Percentiles rank a stretch among this genome's conserved stretches.
phyloP scores from a whole-genome alignment of 1,284 basidiomycete genomes.

The Apiotrichum gamsii region DNA sequence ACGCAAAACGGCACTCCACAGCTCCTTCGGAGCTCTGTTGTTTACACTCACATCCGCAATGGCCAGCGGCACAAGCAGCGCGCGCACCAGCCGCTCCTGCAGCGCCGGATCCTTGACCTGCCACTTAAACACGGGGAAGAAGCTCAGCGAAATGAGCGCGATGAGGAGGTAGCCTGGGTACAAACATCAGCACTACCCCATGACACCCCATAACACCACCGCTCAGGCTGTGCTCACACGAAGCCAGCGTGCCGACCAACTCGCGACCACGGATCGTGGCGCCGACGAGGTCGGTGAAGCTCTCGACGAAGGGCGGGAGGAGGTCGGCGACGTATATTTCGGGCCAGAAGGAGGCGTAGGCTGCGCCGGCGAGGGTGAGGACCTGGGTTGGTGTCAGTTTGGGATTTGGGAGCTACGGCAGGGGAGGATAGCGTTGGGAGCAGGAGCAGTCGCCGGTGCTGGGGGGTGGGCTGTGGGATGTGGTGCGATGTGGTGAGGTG shows the following conservation, averaged over 20 bases:
- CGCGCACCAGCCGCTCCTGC: constrained; percentile 36
- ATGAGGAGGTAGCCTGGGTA: constrained; percentile 46
- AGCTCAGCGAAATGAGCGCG: constrained; percentile 41
- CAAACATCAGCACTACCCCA: too few relatives aligned
- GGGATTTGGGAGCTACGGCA: too few relatives aligned
- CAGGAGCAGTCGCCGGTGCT: not conserved
- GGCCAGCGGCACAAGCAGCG: constrained; percentile 40
- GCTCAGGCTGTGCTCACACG: constrained; percentile 24
- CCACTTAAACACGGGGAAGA: constrained; percentile 34
- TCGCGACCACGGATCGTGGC: constrained; percentile 35
- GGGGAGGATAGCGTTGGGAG: not conserved
- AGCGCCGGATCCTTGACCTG: constrained; percentile 9
- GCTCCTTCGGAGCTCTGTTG: too few relatives aligned
- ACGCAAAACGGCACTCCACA: too few relatives aligned
- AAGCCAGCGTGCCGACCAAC: constrained; percentile 44
- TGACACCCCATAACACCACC: not conserved
- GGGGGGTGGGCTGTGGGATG: too few relatives aligned
- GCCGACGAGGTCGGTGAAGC: constrained; percentile 20
- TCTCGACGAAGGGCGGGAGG: constrained; percentile 29
- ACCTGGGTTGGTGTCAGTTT: constrained; percentile 12
- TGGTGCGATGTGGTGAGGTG: too few relatives aligned
- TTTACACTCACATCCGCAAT: constrained; percentile 40
- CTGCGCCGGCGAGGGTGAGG: constrained; percentile 41
- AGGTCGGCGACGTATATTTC: constrained; percentile 36
- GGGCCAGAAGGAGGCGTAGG: constrained; percentile 41